phyloP scores from a whole-genome alignment of 2,329 filamentous ascomycete species.

The Botrytis squamosa region DNA sequence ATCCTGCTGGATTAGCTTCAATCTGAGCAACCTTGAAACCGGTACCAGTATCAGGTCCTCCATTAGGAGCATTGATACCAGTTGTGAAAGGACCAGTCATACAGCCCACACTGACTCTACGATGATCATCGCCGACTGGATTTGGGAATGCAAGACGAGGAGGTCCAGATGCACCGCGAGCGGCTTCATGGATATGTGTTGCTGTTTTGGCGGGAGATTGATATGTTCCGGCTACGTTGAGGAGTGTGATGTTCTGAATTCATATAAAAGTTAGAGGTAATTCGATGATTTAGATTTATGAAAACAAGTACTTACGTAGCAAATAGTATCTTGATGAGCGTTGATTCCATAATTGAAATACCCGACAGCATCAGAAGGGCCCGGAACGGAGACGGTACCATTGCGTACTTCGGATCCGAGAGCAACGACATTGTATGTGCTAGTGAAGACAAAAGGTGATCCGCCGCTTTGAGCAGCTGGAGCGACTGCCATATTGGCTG shows the following conservation, averaged over 20 bases:
- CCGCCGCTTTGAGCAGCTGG: not conserved
- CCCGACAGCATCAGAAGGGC: conserved; percentile 45
- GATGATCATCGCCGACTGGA: conserved; percentile 41
- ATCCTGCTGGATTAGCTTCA: conserved; percentile 47
- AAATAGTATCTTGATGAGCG: conserved; percentile 38
- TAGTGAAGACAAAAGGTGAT: conserved; percentile 44
- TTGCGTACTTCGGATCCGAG: conserved; percentile 49
- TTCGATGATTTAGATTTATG: not conserved
- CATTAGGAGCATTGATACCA: conserved; percentile 42
- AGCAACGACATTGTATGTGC: conserved; percentile 47
- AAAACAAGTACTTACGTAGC: conserved; percentile 31
- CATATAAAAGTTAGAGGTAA: not conserved
- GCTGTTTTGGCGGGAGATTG: conserved; percentile 47
- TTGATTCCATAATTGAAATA: conserved; percentile 52
- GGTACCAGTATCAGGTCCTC: conserved; percentile 46
- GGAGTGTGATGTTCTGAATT: conserved; percentile 48
- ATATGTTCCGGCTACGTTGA: conserved; percentile 47
- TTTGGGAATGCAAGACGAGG: conserved; percentile 49
- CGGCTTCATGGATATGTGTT: conserved; percentile 51
- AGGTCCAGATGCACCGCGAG: conserved; percentile 45
- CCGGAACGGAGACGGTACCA: conserved; percentile 37
- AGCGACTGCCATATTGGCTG: conserved; percentile 11
- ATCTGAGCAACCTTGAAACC: conserved; percentile 49
- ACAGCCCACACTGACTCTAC: conserved; percentile 36
- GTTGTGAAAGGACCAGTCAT: conserved; percentile 46